Evolutionary conservation across 2,329 filamentous ascomycete genomes (phyloP), one percentile per base, ranked within the genome.

Genomic region (Shiraia sp.): DNA sequence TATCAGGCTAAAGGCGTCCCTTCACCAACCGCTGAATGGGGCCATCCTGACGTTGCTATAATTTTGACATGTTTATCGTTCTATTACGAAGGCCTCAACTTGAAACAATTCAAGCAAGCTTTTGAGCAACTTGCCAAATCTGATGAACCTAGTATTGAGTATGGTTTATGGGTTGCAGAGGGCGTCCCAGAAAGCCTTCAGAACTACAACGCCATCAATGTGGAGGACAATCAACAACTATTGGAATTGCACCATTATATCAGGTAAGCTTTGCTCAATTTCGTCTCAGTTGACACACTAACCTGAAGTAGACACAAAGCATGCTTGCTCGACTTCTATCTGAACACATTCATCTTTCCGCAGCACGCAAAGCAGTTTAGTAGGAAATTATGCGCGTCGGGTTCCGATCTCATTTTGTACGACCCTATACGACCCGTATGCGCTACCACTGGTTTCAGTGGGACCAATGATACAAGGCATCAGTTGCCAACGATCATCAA

Each of bases 381-480:
- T 0, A 59, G 77, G 8, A 88, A 87, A 46, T 63, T 88, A 0
- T 79, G 83, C 24, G 77, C 81, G 0, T 86, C 81, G 0, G 83
- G 81, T 0, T 89, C 85, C 85, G 85, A 88, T 49, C 69, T 88
- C 2, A 81, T 82, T 0, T 57, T 82, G 0, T 72, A 72, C 17
- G 32, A 60, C 17, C 55, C 41, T 1, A 23, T 22, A 13, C 44
- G 28, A 3, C 19, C 42, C 3, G 19, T 26, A 2, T 55, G 67
- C 2, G 46, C 76, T 1, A 86, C 83, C 0, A 87, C 84, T 0
- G 86, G 86, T 0, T 90, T 90, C 58, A 86, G 81, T 6, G 86
- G 86, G 0, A 89, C 86, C 0, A 88, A 87, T 31, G 86, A 89
- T 55, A 82, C 79, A 14, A 73, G 77, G 26, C 69, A 66, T 0